Conservation (phyloP, 306 rosid genomes). For the Mimosa bimucronata region DNA sequence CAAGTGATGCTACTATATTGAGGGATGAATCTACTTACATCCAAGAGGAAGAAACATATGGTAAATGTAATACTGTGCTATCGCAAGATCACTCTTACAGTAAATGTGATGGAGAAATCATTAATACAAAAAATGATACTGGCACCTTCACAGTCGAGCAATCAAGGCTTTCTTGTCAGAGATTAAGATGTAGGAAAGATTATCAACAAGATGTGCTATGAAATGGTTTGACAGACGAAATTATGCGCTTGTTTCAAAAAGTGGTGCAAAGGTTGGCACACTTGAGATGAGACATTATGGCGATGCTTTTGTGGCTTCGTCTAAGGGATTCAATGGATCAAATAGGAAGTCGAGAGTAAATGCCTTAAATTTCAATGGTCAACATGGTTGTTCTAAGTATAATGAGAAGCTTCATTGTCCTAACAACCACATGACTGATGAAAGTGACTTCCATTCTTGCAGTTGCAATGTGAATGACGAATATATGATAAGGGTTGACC, state of each 20-base stretch:
- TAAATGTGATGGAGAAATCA: slow-evolving; percentile 58
- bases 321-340: slow-evolving; percentile 53
- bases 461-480: slow-evolving; percentile 70
- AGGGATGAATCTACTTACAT: slow-evolving; percentile 63
- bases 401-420: slow-evolving; percentile 68
- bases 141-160: slow-evolving; percentile 65
- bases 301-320: slow-evolving; percentile 63
- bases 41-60: slow-evolving; percentile 56
- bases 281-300: slow-evolving; percentile 65
- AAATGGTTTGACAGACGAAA: slow-evolving; percentile 82
- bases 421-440: slow-evolving; percentile 59
- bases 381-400: slow-evolving; percentile 68
- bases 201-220: slow-evolving; percentile 60
- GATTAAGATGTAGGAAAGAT: slow-evolving; percentile 65
- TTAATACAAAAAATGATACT: slow-evolving; percentile 48
- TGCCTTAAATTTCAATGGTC: slow-evolving; percentile 64
- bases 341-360: slow-evolving; percentile 62
- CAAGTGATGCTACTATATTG: slow-evolving; percentile 50
- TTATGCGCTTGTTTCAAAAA: slow-evolving; percentile 62
- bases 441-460: slow-evolving; percentile 77
- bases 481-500: slow-evolving; percentile 67
- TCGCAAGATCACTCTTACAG: slow-evolving; percentile 51
- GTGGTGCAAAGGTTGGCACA: slow-evolving; percentile 51
- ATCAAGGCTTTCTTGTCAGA: slow-evolving; percentile 61
- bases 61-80: slow-evolving; percentile 49